These are phyloP conservation scores for Collybia nuda DNA, from an alignment of 768 basidiomycete species.

Conservation along the genomic window DNA sequence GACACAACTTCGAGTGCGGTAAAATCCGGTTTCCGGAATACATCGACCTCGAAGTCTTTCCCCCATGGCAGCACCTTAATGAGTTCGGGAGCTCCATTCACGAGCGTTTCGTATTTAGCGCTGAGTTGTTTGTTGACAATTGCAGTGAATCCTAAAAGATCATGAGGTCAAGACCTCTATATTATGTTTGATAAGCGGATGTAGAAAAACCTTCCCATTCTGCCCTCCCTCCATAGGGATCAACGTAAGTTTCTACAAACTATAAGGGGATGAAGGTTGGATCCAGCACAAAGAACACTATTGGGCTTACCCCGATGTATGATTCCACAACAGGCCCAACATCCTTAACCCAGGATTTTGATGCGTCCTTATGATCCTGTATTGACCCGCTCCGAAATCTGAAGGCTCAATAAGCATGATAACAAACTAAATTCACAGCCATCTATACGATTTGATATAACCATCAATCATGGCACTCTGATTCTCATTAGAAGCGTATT, in stretches of 20 bases:
- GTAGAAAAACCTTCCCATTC: conserved; percentile 79
- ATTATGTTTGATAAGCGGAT: background rate
- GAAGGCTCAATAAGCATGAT: conserved; percentile 2
- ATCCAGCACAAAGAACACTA: background rate
- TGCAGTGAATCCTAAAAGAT: conserved; percentile 73
- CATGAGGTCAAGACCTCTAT: conserved; percentile 7
- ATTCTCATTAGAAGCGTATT: conserved; percentile 70
- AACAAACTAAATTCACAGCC: background rate
- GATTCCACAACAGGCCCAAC: conserved; percentile 85
- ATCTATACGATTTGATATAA: conserved; percentile 73
- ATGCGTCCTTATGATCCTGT: conserved; percentile 76
- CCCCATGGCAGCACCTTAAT: conserved; percentile 89
- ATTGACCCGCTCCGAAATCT: conserved; percentile 82
- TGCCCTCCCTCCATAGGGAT: conserved; percentile 88
- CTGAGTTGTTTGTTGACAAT: conserved; percentile 85
- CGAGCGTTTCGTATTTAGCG: conserved; percentile 77
- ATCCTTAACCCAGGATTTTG: conserved; percentile 83
- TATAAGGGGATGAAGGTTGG: conserved; percentile 9
- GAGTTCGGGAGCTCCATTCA: conserved; percentile 72
- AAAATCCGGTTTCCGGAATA: conserved; percentile 87
- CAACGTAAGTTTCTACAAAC: conserved; percentile 85
- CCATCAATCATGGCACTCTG: conserved; percentile 73
- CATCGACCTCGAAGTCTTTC: conserved; percentile 59
- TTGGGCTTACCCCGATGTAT: conserved; percentile 63
- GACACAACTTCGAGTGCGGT: conserved; percentile 80